A percentile compares a stretch with the other conserved stretches of the same genome.
Conservation (phyloP, 352 stramenopile species). For the Aphanomyces cochlioides region DNA sequence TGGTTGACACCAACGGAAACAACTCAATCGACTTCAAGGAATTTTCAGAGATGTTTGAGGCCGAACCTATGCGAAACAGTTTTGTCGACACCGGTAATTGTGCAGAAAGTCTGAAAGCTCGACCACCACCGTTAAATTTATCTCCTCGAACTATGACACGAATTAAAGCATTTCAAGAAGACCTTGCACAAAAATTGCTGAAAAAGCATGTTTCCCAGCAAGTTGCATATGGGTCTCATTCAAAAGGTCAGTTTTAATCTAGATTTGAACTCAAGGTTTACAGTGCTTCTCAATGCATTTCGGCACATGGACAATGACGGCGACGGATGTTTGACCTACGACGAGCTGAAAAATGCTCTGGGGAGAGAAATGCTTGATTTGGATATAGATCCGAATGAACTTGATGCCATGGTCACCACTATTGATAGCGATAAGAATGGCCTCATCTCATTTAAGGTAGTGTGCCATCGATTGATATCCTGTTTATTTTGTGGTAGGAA, state of each 20-base stretch:
- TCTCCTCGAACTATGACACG: constrained; percentile 47
- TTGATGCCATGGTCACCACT: constrained; percentile 70
- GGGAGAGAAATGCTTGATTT: constrained; percentile 60
- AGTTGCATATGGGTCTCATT: constrained; percentile 25
- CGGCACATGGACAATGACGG: constrained; percentile 75
- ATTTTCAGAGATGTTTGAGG: constrained; percentile 69
- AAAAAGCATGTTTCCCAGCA: constrained; percentile 43
- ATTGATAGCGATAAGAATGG: constrained; percentile 69
- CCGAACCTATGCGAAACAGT: constrained; percentile 30
- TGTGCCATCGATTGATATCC: background rate
- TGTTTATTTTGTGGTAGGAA: constrained; percentile 36
- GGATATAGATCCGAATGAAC: constrained; percentile 45
- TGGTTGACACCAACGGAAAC: constrained; percentile 64
- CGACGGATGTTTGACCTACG: constrained; percentile 68
- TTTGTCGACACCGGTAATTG: constrained; percentile 26
- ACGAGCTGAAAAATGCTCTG: constrained; percentile 57
- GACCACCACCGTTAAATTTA: constrained; percentile 40
- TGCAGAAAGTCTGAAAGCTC: constrained; percentile 20
- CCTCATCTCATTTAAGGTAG: constrained; percentile 57
- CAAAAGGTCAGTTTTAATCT: constrained; percentile 8
- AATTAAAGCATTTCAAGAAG: constrained; percentile 60
- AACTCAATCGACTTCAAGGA: constrained; percentile 68
- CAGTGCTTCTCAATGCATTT: constrained; percentile 66
- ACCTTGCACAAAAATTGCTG: constrained; percentile 56
- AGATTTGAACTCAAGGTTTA: background rate